Evolutionary conservation across 1,284 basidiomycete species (phyloP).

Genomic region (Cystobasidium pallidum): DNA sequence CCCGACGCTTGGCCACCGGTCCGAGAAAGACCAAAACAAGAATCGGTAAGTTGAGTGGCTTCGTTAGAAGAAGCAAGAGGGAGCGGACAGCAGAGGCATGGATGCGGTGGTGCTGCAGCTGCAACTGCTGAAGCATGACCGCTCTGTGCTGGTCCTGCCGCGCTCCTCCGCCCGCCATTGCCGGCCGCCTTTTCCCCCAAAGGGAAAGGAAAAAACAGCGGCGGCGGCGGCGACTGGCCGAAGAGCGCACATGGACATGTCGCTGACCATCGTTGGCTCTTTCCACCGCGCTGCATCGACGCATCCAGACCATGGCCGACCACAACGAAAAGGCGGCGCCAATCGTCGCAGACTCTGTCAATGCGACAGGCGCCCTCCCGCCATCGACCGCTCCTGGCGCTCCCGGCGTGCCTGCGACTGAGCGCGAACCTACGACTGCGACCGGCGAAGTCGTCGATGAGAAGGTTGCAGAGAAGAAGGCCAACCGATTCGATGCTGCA

Average conservation of each 20-base stretch:
- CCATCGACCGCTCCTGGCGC: slow-evolving; percentile 16
- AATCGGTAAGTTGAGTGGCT: slow-evolving; percentile 11
- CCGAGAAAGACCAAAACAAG: slow-evolving; percentile 15
- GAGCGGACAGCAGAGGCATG: not conserved
- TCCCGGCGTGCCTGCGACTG: slow-evolving; percentile 12
- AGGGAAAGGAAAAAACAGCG: too few relatives aligned
- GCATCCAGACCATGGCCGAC: slow-evolving; percentile 17
- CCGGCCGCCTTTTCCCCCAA: not conserved
- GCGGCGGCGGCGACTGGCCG: slow-evolving; percentile 12
- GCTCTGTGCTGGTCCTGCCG: not conserved
- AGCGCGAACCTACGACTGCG: slow-evolving; percentile 14
- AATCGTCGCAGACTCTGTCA: slow-evolving; percentile 20
- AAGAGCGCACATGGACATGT: slow-evolving; percentile 10
- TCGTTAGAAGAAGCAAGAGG: not conserved
- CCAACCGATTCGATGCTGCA: slow-evolving; percentile 45
- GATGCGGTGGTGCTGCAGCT: not conserved
- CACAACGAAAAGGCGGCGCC: slow-evolving; percentile 14
- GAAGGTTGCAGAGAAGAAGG: slow-evolving; percentile 45
- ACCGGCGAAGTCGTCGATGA: slow-evolving; percentile 12
- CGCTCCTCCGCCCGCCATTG: not conserved
- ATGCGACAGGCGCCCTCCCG: slow-evolving; percentile 15
- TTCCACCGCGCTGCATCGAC: not conserved
- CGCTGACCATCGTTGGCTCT: too few relatives aligned
- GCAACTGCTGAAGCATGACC: not conserved
- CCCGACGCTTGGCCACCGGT: not conserved